Conservation (phyloP, 495 filamentous ascomycete genomes). For the Hypoxylon intermedium region DNA sequence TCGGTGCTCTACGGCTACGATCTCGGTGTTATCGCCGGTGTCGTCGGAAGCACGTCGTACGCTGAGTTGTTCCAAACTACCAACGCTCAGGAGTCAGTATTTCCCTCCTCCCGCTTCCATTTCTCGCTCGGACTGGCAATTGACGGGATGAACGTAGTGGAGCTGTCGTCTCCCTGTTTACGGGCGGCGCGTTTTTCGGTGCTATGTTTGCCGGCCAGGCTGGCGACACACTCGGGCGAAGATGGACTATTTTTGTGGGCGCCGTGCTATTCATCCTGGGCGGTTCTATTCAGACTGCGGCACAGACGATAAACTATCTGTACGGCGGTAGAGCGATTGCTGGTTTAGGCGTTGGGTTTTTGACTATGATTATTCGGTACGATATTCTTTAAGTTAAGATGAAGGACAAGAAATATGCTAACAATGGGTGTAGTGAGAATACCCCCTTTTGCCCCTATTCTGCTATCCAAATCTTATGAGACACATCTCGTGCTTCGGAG, state of each 20-base stretch:
- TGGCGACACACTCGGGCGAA: constrained; percentile 54
- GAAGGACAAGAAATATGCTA: neutral
- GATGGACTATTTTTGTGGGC: constrained; percentile 51
- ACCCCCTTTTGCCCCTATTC: neutral
- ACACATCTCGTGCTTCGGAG: neutral
- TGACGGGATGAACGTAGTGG: constrained; percentile 51
- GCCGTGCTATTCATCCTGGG: constrained; percentile 51
- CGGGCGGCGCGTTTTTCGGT: constrained; percentile 66
- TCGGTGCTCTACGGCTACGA: constrained; percentile 65
- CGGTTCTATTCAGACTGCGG: constrained; percentile 51
- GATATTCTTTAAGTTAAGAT: neutral
- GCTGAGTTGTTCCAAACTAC: constrained; percentile 57
- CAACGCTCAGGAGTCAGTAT: constrained; percentile 61
- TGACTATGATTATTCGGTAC: constrained; percentile 58
- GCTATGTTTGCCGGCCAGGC: constrained; percentile 58
- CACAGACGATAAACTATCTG: constrained; percentile 43
- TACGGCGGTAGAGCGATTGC: constrained; percentile 51
- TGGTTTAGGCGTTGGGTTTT: constrained; percentile 54
- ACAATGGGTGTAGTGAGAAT: constrained; percentile 22
- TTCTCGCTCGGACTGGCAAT: neutral
- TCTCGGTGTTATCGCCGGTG: constrained; percentile 67
- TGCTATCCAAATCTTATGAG: neutral
- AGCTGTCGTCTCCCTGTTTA: constrained; percentile 73
- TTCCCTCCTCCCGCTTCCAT: neutral
- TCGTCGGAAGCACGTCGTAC: constrained; percentile 62